Percentiles rank a stretch among this genome's conserved stretches.
phyloP scores from a whole-genome alignment of 192 early-diverging fungal genomes.

The Coemansia nantahalensis region DNA sequence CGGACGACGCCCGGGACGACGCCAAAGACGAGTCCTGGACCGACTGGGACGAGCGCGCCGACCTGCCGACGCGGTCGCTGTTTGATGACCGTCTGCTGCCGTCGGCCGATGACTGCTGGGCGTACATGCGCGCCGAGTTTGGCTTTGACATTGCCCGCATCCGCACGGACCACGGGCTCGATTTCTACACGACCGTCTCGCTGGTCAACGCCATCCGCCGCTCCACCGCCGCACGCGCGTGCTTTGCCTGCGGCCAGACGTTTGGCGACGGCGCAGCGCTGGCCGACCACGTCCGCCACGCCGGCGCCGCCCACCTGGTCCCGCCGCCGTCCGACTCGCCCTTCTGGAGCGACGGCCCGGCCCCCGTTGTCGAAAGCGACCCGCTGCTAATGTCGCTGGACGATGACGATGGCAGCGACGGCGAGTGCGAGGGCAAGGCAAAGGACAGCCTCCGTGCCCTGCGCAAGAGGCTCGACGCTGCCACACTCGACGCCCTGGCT shows the following conservation, averaged over 20 bases:
- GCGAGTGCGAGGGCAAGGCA: constrained; percentile 34
- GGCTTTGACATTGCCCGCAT: constrained; percentile 72
- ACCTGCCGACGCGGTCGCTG: constrained; percentile 70
- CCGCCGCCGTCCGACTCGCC: constrained; percentile 50
- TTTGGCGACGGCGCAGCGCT: constrained; percentile 55
- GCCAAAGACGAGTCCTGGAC: constrained; percentile 61
- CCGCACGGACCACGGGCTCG: constrained; percentile 54
- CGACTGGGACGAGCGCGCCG: constrained; percentile 74
- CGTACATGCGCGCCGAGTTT: constrained; percentile 74
- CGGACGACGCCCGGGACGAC: constrained; percentile 54
- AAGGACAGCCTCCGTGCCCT: constrained; percentile 30
- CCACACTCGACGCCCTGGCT: constrained; percentile 12
- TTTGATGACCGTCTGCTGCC: constrained; percentile 68
- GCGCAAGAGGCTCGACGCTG: constrained; percentile 16
- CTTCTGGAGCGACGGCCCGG: constrained; percentile 71
- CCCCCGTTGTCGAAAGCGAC: constrained; percentile 85
- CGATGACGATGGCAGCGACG: constrained; percentile 54
- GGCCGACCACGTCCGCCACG: constrained; percentile 62
- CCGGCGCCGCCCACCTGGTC: constrained; percentile 54
- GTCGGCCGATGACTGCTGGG: constrained; percentile 59
- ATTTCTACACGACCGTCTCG: constrained; percentile 81
- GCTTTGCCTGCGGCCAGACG: constrained; percentile 65
- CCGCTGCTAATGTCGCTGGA: constrained; percentile 74
- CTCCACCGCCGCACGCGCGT: constrained; percentile 58
- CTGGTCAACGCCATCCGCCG: constrained; percentile 86